These are phyloP conservation scores for Serendipita sp. DNA, from an alignment of 768 basidiomycete genomes.

Conservation along the genomic window DNA sequence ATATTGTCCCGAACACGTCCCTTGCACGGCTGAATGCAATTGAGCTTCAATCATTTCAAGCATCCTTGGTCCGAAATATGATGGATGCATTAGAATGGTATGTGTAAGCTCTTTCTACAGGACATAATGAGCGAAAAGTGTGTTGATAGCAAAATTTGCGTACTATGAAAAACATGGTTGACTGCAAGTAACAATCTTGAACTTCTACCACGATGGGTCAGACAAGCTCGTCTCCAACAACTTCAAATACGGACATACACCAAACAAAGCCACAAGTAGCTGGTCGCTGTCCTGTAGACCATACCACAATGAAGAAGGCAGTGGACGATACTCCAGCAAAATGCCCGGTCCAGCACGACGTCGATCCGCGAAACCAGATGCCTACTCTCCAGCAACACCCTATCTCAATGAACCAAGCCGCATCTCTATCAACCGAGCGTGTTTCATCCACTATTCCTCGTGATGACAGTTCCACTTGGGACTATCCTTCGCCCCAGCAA, in stretches of 20 bases:
- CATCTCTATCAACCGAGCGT: conserved; percentile 54
- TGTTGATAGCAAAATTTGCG: neutral
- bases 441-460: conserved; percentile 78
- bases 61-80: conserved; percentile 95
- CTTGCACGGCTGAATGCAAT: conserved; percentile 90
- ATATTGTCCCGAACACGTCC: conserved; percentile 88
- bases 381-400: conserved; percentile 61
- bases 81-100: conserved; percentile 91
- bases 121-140: neutral
- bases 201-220: conserved; percentile 3
- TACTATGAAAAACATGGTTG: conserved; percentile 10
- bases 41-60: conserved; percentile 84
- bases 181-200: neutral
- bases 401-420: conserved; percentile 33
- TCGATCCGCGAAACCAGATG: conserved; percentile 77
- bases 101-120: conserved; percentile 89
- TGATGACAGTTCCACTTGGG: conserved; percentile 42
- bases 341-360: conserved; percentile 24
- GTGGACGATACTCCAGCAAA: conserved; percentile 16
- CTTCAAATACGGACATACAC: neutral
- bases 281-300: conserved; percentile 49
- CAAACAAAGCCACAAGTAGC: conserved; percentile 10
- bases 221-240: neutral
- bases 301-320: conserved; percentile 18
- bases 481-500: conserved; percentile 94